phyloP scores from a whole-genome alignment of 73 alveolate species.

The Paramecium sexaurelia region DNA sequence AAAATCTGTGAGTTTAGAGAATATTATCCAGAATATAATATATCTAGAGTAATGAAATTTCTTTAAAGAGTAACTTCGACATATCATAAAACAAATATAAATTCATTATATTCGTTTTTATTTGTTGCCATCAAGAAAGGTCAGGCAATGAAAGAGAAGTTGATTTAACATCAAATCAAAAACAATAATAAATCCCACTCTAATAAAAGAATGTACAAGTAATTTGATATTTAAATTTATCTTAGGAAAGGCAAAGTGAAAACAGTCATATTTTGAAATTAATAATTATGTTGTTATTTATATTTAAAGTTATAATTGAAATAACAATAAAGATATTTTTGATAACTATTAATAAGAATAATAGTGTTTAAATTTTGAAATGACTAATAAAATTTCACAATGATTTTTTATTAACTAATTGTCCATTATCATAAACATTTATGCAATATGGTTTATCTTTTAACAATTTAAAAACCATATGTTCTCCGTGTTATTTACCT shows the following conservation, averaged over 20 bases:
- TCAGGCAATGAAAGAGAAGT: neutral
- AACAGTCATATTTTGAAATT: neutral
- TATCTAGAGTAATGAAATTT: neutral
- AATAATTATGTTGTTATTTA: neutral
- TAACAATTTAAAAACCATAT: neutral
- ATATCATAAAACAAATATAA: neutral
- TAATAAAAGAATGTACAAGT: neutral
- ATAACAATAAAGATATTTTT: neutral
- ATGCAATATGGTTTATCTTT: neutral
- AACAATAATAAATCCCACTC: neutral
- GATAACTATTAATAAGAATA: neutral
- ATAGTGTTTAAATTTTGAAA: neutral
- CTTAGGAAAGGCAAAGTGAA: neutral
- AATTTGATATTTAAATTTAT: neutral
- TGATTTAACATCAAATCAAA: neutral
- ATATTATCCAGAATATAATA: conserved; percentile 20
- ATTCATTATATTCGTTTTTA: neutral
- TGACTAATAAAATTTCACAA: neutral
- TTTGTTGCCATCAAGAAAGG: neutral
- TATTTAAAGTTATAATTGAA: neutral
- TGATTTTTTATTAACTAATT: neutral
- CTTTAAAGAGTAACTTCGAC: neutral
- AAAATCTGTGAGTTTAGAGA: conserved; percentile 22
- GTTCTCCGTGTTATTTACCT: neutral
- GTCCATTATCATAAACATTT: neutral